Conservation (phyloP, 495 filamentous ascomycete species). For the Aspergillus bridgeri region DNA sequence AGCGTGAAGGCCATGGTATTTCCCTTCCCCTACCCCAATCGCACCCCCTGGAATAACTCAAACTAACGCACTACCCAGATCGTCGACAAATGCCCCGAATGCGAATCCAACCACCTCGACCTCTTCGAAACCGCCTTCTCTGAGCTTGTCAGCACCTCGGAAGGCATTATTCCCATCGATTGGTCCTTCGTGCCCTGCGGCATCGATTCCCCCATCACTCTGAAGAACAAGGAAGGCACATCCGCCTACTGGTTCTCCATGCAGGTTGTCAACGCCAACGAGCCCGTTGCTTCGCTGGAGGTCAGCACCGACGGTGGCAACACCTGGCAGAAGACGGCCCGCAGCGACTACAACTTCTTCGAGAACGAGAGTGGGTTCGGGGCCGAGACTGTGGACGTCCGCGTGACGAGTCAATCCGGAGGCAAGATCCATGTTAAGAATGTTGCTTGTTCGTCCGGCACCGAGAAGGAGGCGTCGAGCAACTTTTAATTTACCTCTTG, state of each 20-base stretch:
- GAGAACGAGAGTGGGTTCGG: constrained; percentile 53
- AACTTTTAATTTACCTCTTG: constrained; percentile 26
- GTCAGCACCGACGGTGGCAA: constrained; percentile 55
- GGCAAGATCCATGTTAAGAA: constrained; percentile 31
- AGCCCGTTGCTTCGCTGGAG: constrained; percentile 48
- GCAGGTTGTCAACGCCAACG: constrained; percentile 57
- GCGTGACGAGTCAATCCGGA: constrained; percentile 50
- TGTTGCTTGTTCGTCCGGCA: constrained; percentile 21
- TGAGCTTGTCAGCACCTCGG: constrained; percentile 39
- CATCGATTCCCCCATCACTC: constrained; percentile 46
- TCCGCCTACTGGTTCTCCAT: constrained; percentile 55
- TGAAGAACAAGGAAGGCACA: constrained; percentile 57
- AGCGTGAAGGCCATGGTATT: constrained; percentile 60
- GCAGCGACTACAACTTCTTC: constrained; percentile 58
- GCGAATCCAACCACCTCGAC: constrained; percentile 54
- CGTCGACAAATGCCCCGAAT: constrained; percentile 60
- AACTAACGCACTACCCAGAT: constrained; percentile 34
- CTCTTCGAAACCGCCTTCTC: constrained; percentile 56
- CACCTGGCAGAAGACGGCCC: constrained; percentile 48
- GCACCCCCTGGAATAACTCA: constrained; percentile 1
- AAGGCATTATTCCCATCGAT: constrained; percentile 52
- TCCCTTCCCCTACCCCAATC: not conserved
- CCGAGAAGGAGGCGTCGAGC: constrained; percentile 16
- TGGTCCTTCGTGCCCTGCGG: constrained; percentile 51
- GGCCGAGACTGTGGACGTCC: constrained; percentile 48